Conservation (phyloP, 192 early-diverging fungal species). For the Fimicolochytrium jonesii region DNA sequence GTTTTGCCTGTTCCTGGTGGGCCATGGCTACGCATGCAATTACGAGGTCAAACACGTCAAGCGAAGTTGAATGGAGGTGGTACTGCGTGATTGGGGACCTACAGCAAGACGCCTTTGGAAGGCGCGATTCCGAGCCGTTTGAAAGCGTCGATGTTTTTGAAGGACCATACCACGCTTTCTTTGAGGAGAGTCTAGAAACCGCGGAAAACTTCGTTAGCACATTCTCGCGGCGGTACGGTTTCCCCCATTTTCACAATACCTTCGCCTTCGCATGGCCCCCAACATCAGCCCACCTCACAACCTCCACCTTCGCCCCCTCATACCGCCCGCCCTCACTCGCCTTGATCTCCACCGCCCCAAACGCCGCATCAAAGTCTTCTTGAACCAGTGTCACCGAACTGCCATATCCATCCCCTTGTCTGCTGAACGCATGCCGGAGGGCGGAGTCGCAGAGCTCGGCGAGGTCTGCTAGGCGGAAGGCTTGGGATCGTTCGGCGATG, state of each 20-base stretch:
- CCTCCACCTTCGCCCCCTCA: constrained; percentile 39
- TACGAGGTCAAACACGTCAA: constrained; percentile 4
- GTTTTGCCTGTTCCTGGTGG: constrained; percentile 96
- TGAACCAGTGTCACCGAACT: too few relatives aligned
- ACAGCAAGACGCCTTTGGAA: constrained; percentile 77
- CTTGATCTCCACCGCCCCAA: constrained; percentile 6
- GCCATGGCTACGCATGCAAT: constrained; percentile 45
- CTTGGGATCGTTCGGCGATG: constrained; percentile 46
- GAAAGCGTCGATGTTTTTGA: constrained; percentile 62
- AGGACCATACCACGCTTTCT: constrained; percentile 77
- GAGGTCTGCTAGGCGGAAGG: constrained; percentile 54
- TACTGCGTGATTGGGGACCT: constrained; percentile 23
- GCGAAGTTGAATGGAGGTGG: neutral
- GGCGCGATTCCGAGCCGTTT: constrained; percentile 63
- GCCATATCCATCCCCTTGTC: too few relatives aligned
- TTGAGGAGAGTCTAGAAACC: constrained; percentile 54
- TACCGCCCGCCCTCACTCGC: neutral
- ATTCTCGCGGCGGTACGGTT: too few relatives aligned
- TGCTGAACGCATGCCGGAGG: too few relatives aligned
- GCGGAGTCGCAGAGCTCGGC: constrained; percentile 36
- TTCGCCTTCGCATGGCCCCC: constrained; percentile 74
- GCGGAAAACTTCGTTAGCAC: too few relatives aligned
- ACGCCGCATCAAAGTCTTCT: constrained; percentile 26
- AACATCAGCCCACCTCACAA: constrained; percentile 71
- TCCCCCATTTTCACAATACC: too few relatives aligned